A percentile compares a stretch with the other conserved stretches of the same genome.
phyloP scores from a whole-genome alignment of 2,329 filamentous ascomycete genomes.

The Fusarium miscanthi region DNA sequence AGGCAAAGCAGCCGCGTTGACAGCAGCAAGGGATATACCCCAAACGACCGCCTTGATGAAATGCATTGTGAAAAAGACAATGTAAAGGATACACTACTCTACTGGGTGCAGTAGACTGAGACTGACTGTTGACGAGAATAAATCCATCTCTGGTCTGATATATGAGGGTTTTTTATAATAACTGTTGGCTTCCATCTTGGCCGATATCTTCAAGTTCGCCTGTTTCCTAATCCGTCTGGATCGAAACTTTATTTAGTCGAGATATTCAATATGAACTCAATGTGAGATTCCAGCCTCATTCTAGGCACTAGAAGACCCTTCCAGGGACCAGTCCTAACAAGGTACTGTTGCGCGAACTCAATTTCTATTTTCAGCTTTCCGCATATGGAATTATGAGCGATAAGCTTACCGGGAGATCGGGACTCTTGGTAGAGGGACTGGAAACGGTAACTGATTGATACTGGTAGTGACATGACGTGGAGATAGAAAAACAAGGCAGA shows the following conservation, averaged over 20 bases:
- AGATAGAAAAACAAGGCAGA: not conserved
- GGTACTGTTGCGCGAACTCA: not conserved
- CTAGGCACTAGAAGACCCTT: not conserved
- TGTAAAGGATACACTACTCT: not conserved
- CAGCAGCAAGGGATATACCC: constrained; percentile 4
- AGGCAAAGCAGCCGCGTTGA: constrained; percentile 11
- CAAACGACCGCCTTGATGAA: constrained; percentile 12
- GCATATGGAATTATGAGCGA: not conserved
- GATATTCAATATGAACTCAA: constrained; percentile 5
- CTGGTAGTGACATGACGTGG: not conserved
- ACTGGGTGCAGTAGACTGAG: not conserved
- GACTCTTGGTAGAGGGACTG: not conserved
- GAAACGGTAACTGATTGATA: not conserved
- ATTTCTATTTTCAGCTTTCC: not conserved
- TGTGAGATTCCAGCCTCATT: not conserved
- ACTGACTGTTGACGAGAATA: not conserved
- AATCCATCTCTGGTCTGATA: not conserved
- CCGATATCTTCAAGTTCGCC: not conserved
- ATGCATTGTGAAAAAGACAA: not conserved
- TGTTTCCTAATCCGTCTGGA: not conserved
- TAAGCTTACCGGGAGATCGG: not conserved
- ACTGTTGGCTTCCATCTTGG: not conserved
- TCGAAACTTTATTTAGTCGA: not conserved
- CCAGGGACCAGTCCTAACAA: not conserved
- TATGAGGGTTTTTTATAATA: not conserved